phyloP scores from a whole-genome alignment of 176 grass and related monocot species.

The Carex cristatella region DNA sequence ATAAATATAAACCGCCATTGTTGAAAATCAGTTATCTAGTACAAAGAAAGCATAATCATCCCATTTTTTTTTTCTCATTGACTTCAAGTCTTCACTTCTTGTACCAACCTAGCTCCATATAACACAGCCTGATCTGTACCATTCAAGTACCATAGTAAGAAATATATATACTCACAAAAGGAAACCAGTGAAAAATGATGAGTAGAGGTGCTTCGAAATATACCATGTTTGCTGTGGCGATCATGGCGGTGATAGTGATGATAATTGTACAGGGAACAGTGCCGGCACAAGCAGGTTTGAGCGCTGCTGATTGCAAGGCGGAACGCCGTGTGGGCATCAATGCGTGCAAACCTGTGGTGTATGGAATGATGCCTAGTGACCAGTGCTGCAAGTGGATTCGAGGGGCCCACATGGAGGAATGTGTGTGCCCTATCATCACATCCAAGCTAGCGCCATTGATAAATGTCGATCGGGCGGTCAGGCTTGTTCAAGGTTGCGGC shows the following conservation, averaged over 20 bases:
- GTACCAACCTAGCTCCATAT: background rate
- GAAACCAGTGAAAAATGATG: background rate
- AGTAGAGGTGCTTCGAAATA: background rate
- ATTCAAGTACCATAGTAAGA: background rate
- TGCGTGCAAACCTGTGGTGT: background rate
- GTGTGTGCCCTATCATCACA: slow-evolving; percentile 10
- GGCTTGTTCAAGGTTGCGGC: background rate
- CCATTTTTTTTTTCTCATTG: background rate
- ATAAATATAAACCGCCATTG: background rate
- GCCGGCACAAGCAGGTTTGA: background rate
- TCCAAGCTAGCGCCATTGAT: background rate
- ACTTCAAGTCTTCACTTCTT: background rate
- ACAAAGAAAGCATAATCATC: background rate
- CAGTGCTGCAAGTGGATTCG: background rate
- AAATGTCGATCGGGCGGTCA: background rate
- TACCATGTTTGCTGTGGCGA: background rate
- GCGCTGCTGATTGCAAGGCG: background rate
- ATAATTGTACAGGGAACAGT: background rate
- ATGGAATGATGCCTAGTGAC: background rate
- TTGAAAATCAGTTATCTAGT: background rate
- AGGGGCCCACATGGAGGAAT: background rate
- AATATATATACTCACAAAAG: background rate
- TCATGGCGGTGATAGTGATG: background rate
- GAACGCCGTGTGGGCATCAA: background rate
- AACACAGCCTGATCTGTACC: background rate